Conservation (phyloP, 2,329 filamentous ascomycete genomes). For the Hypoxylon sp. region DNA sequence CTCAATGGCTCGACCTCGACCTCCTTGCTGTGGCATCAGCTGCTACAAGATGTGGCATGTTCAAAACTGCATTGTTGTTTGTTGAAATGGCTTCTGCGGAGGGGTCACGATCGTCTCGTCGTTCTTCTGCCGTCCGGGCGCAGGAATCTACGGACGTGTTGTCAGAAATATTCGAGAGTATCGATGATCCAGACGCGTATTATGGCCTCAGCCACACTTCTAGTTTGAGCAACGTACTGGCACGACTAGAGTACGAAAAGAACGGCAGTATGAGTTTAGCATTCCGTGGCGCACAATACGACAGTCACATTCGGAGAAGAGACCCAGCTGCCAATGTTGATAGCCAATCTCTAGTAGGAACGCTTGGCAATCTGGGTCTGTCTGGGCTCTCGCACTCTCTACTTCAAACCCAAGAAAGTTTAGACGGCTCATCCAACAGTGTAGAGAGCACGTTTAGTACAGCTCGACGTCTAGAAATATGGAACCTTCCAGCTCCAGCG, state of each 20-base stretch:
- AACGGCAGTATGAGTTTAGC: conserved; percentile 87
- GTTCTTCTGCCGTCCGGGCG: conserved; percentile 67
- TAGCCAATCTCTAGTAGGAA: conserved; percentile 75
- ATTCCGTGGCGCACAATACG: conserved; percentile 89
- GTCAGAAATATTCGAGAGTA: conserved; percentile 84
- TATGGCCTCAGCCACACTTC: conserved; percentile 87
- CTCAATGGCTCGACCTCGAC: conserved; percentile 87
- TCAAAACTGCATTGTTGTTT: conserved; percentile 85
- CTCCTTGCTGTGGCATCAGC: conserved; percentile 73
- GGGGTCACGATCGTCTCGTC: conserved; percentile 64
- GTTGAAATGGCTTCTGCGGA: conserved; percentile 71
- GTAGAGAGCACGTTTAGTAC: conserved; percentile 80
- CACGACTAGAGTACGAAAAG: conserved; percentile 87
- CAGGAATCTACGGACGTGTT: conserved; percentile 72
- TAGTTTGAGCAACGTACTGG: conserved; percentile 78
- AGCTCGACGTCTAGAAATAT: conserved; percentile 84
- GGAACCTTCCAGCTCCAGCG: conserved; percentile 83
- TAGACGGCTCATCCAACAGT: conserved; percentile 64
- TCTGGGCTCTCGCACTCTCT: conserved; percentile 86
- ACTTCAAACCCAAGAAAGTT: conserved; percentile 70
- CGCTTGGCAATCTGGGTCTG: conserved; percentile 81
- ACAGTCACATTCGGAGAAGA: conserved; percentile 77
- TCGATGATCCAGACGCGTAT: conserved; percentile 95
- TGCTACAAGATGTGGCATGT: conserved; percentile 82
- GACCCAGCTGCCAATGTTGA: conserved; percentile 66